Evolutionary conservation across 352 stramenopile species (phyloP).

Genomic region (Pseudoperonospora humuli): DNA sequence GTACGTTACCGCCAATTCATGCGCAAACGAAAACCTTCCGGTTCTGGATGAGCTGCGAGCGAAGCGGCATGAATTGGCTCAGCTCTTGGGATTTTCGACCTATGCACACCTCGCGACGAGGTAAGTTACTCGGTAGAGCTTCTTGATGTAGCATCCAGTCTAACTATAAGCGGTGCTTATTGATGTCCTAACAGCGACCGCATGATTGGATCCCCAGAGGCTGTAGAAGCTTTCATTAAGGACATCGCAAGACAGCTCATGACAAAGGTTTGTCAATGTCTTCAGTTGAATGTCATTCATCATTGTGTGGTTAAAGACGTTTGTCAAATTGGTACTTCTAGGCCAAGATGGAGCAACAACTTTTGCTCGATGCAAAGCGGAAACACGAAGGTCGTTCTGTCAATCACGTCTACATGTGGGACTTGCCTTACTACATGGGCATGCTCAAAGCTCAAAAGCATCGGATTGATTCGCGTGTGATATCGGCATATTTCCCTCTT

Average conservation of each 20-base stretch:
- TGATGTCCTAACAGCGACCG: conserved; percentile 44
- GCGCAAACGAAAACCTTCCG: conserved; percentile 59
- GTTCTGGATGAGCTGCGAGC: conserved; percentile 82
- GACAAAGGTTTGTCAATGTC: conserved; percentile 40
- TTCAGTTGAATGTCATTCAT: background rate
- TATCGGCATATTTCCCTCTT: conserved; percentile 87
- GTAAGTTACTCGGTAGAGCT: conserved; percentile 33
- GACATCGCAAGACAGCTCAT: conserved; percentile 59
- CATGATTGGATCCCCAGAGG: conserved; percentile 74
- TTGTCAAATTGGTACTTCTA: conserved; percentile 7
- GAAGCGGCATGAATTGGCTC: conserved; percentile 85
- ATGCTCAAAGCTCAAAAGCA: conserved; percentile 72
- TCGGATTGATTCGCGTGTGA: conserved; percentile 70
- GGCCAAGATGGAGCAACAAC: conserved; percentile 46
- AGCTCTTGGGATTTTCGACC: conserved; percentile 82
- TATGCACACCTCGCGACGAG: conserved; percentile 88
- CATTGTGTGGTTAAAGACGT: background rate
- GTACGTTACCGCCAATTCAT: conserved; percentile 85
- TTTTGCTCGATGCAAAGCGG: conserved; percentile 58
- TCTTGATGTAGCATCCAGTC: conserved; percentile 2
- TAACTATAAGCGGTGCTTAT: background rate
- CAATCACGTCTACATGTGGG: conserved; percentile 86
- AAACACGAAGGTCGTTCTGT: conserved; percentile 38
- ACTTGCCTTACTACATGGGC: conserved; percentile 91
- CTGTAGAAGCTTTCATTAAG: conserved; percentile 57